These are phyloP conservation scores for Lizanozyma gosingica DNA, from an alignment of 1,139 yeast species.

Conservation along the genomic window DNA sequence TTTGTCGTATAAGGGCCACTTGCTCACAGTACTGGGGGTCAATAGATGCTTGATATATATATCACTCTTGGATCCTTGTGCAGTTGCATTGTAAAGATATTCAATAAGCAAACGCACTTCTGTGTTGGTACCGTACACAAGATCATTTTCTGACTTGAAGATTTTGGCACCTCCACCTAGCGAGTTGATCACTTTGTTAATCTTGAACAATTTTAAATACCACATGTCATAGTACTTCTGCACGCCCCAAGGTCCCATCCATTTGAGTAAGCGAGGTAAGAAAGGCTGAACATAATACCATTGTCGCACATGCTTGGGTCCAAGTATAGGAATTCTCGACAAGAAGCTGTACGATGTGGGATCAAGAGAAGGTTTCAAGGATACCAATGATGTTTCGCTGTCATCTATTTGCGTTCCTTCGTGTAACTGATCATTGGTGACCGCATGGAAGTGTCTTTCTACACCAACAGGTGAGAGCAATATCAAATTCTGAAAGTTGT, in stretches of 20 bases:
- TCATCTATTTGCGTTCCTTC: constrained; percentile 3
- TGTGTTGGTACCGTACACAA: constrained; percentile 30
- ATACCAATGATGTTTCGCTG: constrained; percentile 5
- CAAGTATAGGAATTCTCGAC: constrained; percentile 36
- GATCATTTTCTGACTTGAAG: constrained; percentile 19
- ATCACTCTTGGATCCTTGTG: constrained; percentile 56
- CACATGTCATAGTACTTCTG: constrained; percentile 33
- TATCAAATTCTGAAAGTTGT: constrained; percentile 53
- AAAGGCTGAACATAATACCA: constrained; percentile 38
- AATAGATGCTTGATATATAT: constrained; percentile 53
- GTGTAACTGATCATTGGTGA: constrained; percentile 30
- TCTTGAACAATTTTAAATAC: constrained; percentile 35
- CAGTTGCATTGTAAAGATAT: constrained; percentile 53
- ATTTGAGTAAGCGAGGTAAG: constrained; percentile 34
- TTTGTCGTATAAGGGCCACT: constrained; percentile 66
- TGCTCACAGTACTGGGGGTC: constrained; percentile 72
- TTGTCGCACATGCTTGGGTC: constrained; percentile 15
- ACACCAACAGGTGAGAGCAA: constrained; percentile 89
- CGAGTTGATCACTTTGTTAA: constrained; percentile 31
- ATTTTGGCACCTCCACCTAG: constrained; percentile 23
- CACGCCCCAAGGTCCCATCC: constrained; percentile 47
- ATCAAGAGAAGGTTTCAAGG: constrained; percentile 26
- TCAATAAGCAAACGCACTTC: constrained; percentile 42
- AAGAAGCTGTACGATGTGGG: constrained; percentile 30
- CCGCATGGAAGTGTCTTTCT: constrained; percentile 59